phyloP scores from a whole-genome alignment of 2,329 filamentous ascomycete genomes.

The Pyricularia pennisetigena region DNA sequence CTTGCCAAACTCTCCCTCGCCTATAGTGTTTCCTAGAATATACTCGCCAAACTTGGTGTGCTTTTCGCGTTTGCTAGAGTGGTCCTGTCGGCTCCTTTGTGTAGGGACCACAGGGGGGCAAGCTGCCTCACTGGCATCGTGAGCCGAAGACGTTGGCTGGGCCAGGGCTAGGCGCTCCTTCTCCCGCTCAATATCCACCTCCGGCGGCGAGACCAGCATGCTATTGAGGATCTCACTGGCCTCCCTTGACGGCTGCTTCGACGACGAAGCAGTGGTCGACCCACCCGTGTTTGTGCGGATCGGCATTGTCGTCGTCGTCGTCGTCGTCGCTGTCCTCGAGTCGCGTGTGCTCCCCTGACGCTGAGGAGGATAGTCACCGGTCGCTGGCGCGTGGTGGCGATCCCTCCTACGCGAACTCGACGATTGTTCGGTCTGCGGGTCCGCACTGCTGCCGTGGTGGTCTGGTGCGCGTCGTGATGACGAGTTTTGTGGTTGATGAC shows the following conservation, averaged over 20 bases:
- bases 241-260: conserved; percentile 58
- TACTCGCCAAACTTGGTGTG: conserved; percentile 91
- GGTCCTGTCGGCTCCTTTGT: conserved; percentile 49
- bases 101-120: conserved; percentile 33
- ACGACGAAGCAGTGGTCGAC: conserved; percentile 37
- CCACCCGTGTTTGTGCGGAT: conserved; percentile 28
- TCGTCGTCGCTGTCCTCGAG: conserved; percentile 18
- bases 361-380: conserved; percentile 10
- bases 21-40: conserved; percentile 88
- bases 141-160: conserved; percentile 28
- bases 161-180: conserved; percentile 59
- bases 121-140: conserved; percentile 33
- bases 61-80: conserved; percentile 50
- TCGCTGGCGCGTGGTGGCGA: conserved; percentile 17
- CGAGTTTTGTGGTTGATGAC: conserved; percentile 32
- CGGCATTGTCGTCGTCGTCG: conserved; percentile 28
- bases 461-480: conserved; percentile 26
- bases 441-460: conserved; percentile 12
- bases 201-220: conserved; percentile 65
- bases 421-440: conserved; percentile 21
- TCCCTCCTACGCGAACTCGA: conserved; percentile 27
- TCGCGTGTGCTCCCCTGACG: conserved; percentile 29
- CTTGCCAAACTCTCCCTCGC: conserved; percentile 97
- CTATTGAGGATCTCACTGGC: conserved; percentile 71
- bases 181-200: conserved; percentile 63